These are phyloP conservation scores for Raddia distichophylla DNA, from an alignment of 176 grass and related monocot species.

Conservation along the genomic window DNA sequence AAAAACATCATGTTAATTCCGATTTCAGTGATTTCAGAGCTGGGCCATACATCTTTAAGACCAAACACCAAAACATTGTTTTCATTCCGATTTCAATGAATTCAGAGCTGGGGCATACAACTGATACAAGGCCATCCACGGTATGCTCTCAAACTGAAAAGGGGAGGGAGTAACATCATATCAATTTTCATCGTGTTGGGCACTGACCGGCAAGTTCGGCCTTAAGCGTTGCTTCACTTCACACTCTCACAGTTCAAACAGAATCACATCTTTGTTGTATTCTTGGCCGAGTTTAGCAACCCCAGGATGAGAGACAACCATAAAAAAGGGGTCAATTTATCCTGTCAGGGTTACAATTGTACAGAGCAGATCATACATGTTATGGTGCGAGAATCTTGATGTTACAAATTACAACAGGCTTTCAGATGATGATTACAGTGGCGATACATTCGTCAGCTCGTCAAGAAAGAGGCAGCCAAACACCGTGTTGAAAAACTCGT, in stretches of 20 bases:
- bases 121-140: no score
- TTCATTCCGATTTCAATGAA: neutral
- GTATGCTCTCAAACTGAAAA: no score
- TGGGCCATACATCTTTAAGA: neutral
- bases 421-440: constrained; percentile 27
- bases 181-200: neutral
- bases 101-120: neutral
- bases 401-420: constrained; percentile 35
- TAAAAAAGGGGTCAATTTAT: neutral
- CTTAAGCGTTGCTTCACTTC: neutral
- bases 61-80: neutral
- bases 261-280: neutral
- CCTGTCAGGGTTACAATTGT: neutral
- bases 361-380: neutral
- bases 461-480: constrained; percentile 93
- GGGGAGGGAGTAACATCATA: neutral
- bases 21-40: no score
- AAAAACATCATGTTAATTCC: no score
- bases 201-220: neutral
- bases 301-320: neutral
- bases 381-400: constrained; percentile 6
- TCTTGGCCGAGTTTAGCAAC: no score
- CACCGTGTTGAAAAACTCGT: constrained; percentile 79
- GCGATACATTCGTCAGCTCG: constrained; percentile 65
- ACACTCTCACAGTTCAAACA: neutral